A percentile compares a stretch with the other conserved stretches of the same genome.
These are phyloP conservation scores for Aethionema arabicum DNA, from an alignment of 345 rosid genomes.

Conservation along the genomic window DNA sequence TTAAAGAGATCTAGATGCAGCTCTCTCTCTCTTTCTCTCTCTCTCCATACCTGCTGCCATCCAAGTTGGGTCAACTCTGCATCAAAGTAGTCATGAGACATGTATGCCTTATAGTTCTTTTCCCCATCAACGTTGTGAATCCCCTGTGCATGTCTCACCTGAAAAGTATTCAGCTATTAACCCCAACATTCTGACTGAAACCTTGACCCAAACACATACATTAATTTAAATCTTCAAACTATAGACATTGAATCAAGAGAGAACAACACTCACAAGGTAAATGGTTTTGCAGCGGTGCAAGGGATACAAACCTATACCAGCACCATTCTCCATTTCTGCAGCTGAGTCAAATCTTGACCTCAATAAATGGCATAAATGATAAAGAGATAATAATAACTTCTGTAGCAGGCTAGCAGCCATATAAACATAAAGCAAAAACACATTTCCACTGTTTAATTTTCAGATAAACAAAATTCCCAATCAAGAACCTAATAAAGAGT, in stretches of 20 bases:
- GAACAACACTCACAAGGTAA: slow-evolving; percentile 71
- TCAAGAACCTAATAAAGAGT: slow-evolving; percentile 10
- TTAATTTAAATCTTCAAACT: slow-evolving; percentile 44
- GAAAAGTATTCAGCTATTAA: slow-evolving; percentile 27
- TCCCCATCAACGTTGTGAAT: slow-evolving; percentile 97
- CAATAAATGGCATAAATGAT: not conserved
- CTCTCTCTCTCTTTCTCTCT: not conserved
- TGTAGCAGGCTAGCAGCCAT: not conserved
- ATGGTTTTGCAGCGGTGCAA: slow-evolving; percentile 92
- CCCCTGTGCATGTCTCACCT: slow-evolving; percentile 99
- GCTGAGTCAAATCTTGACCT: slow-evolving; percentile 22
- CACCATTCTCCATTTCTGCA: slow-evolving; percentile 75
- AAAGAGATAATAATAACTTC: not conserved
- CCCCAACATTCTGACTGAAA: not conserved
- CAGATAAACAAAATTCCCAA: not conserved
- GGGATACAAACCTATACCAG: slow-evolving; percentile 73
- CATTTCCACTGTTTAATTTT: not conserved
- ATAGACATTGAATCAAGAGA: slow-evolving; percentile 24
- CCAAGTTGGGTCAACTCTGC: slow-evolving; percentile 90
- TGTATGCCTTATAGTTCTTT: slow-evolving; percentile 74
- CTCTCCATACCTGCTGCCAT: slow-evolving; percentile 70
- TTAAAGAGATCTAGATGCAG: slow-evolving; percentile 7
- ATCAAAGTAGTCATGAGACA: slow-evolving; percentile 87
- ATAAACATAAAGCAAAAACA: not conserved
- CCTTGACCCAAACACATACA: slow-evolving; percentile 26